Evolutionary conservation across 2,329 filamentous ascomycete species (phyloP).

Genomic region (Tricladium varicosporioides): DNA sequence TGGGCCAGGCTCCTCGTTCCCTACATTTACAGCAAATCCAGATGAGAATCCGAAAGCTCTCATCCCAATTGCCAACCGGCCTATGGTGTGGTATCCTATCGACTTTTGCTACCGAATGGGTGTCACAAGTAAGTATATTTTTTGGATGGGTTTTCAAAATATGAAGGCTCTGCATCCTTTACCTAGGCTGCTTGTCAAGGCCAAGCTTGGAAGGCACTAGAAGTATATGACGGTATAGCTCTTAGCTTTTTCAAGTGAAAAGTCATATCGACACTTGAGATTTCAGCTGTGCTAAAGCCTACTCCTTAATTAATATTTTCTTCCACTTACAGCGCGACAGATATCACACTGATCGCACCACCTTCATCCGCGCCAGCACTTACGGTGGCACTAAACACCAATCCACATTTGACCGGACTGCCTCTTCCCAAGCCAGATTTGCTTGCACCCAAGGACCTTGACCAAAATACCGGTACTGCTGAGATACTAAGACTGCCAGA

Average conservation of each 20-base stretch:
- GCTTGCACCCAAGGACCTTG: constrained; percentile 71
- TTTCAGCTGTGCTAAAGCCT: no score
- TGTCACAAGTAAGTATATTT: constrained; percentile 59
- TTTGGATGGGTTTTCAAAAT: background rate
- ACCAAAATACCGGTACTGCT: constrained; percentile 84
- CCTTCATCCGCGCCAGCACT: constrained; percentile 66
- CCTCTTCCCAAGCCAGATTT: constrained; percentile 72
- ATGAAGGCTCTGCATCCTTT: constrained; percentile 14
- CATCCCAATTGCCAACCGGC: constrained; percentile 77
- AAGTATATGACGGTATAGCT: background rate
- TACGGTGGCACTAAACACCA: constrained; percentile 68
- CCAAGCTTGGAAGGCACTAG: no score
- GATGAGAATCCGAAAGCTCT: constrained; percentile 81
- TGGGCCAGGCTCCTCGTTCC: constrained; percentile 77
- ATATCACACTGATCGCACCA: constrained; percentile 61
- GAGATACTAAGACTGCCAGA: constrained; percentile 84
- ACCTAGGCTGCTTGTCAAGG: background rate
- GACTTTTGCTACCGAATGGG: constrained; percentile 83
- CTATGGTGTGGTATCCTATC: constrained; percentile 88
- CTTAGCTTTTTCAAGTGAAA: background rate
- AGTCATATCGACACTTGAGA: no score
- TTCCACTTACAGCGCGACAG: constrained; percentile 37
- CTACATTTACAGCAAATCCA: constrained; percentile 78
- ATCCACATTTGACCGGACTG: constrained; percentile 73
- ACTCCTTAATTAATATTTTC: background rate